Percentiles rank a stretch among this genome's conserved stretches.
These are phyloP conservation scores for Solanum hybrid DNA, from an alignment of 305 asterid genomes.

Conservation along the genomic window DNA sequence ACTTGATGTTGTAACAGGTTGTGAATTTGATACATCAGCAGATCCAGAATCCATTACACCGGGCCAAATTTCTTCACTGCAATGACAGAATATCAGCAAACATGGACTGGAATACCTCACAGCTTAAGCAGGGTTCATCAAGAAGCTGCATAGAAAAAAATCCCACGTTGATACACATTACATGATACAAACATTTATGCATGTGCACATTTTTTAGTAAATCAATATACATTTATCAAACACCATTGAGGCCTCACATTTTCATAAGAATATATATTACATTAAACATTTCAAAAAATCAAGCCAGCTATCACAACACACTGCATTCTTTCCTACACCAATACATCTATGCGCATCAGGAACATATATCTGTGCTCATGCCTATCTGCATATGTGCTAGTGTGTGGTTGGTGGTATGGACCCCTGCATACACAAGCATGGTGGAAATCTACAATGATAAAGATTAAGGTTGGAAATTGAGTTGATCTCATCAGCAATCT, in stretches of 20 bases:
- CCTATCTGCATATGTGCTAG: not conserved
- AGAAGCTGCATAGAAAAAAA: not conserved
- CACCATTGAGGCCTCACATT: not conserved
- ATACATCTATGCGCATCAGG: not conserved
- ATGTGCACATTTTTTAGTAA: not conserved
- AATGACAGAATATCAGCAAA: conserved; percentile 7
- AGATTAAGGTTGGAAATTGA: not conserved
- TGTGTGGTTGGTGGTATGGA: not conserved
- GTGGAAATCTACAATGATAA: not conserved
- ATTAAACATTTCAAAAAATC: not conserved
- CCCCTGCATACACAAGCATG: not conserved
- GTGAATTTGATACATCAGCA: conserved; percentile 33
- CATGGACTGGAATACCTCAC: not conserved
- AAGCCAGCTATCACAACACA: not conserved
- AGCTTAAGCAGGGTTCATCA: not conserved
- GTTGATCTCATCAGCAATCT: not conserved
- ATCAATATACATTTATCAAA: not conserved
- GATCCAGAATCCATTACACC: conserved; percentile 45
- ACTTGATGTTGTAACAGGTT: conserved; percentile 27
- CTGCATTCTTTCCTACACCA: not conserved
- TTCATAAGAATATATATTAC: not conserved
- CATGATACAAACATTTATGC: not conserved
- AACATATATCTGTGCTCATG: not conserved
- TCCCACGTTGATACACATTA: not conserved
- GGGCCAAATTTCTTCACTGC: conserved; percentile 8